These are phyloP conservation scores for Phytophthora pisi DNA, from an alignment of 352 stramenopile genomes.

Conservation along the genomic window DNA sequence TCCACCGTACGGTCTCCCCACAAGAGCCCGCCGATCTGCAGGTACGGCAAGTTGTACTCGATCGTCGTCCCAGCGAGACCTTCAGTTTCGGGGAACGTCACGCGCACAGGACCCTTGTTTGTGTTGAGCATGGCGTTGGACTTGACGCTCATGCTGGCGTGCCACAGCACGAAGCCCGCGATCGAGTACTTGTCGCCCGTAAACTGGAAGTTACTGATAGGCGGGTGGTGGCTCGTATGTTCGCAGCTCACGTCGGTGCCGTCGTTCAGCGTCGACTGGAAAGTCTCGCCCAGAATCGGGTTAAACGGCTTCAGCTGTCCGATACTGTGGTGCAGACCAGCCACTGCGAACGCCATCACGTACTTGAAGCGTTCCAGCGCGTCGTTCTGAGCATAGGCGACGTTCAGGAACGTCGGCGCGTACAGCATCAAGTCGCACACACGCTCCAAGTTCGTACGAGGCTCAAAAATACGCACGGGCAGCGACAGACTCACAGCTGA, in stretches of 20 bases:
- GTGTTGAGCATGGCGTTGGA: conserved; percentile 86
- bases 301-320: conserved; percentile 89
- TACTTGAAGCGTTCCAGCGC: conserved; percentile 82
- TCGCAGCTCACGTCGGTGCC: conserved; percentile 83
- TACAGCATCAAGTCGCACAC: conserved; percentile 84
- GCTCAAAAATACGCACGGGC: conserved; percentile 87
- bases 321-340: conserved; percentile 79
- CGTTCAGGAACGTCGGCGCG: conserved; percentile 75
- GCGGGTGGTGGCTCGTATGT: conserved; percentile 87
- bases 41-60: conserved; percentile 72
- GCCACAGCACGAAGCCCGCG: conserved; percentile 74
- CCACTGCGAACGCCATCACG: conserved; percentile 79
- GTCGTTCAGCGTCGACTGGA: conserved; percentile 74
- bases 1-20: conserved; percentile 87
- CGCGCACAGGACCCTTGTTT: conserved; percentile 76
- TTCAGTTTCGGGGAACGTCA: conserved; percentile 62
- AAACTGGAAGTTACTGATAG: conserved; percentile 87
- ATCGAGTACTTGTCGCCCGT: conserved; percentile 77
- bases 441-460: conserved; percentile 81
- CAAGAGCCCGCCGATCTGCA: conserved; percentile 77
- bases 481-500: conserved; percentile 83
- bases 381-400: conserved; percentile 62
- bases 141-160: conserved; percentile 83
- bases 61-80: conserved; percentile 53
- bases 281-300: conserved; percentile 85